A percentile compares a stretch with the other conserved stretches of the same genome.
Conservation (phyloP, 139 green algal species). For the Haematococcus sp. region DNA sequence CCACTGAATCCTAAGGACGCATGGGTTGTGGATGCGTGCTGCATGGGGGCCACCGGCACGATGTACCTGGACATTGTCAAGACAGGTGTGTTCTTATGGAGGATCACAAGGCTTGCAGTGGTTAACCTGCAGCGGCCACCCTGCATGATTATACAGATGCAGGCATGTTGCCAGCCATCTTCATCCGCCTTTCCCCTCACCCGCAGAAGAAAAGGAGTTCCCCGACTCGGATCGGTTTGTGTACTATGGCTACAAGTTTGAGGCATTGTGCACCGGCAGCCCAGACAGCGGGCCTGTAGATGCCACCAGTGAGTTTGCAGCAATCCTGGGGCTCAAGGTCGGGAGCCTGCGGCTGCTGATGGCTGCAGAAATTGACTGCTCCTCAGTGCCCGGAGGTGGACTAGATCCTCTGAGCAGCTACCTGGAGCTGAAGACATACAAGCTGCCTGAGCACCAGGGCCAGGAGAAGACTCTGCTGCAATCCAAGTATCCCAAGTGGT, state of each 20-base stretch:
- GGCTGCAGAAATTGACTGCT: slow-evolving; percentile 54
- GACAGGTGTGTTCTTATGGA: not conserved
- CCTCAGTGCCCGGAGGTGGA: not conserved
- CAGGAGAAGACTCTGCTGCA: slow-evolving; percentile 14
- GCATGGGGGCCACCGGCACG: not conserved
- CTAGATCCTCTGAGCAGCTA: not conserved
- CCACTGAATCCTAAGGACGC: slow-evolving; percentile 12
- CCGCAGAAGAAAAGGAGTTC: slow-evolving; percentile 1
- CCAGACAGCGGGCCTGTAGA: slow-evolving; percentile 23
- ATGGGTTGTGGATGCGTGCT: slow-evolving; percentile 21
- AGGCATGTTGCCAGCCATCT: too few relatives aligned
- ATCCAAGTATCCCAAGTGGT: slow-evolving; percentile 48
- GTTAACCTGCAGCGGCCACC: too few relatives aligned
- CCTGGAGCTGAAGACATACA: slow-evolving; percentile 49
- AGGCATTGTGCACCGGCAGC: slow-evolving; percentile 33
- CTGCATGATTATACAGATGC: too few relatives aligned
- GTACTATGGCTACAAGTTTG: slow-evolving; percentile 62
- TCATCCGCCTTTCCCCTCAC: too few relatives aligned
- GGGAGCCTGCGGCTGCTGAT: slow-evolving; percentile 40
- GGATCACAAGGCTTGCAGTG: too few relatives aligned
- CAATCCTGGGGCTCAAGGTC: slow-evolving; percentile 26
- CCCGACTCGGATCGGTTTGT: slow-evolving; percentile 22
- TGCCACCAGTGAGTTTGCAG: slow-evolving; percentile 43
- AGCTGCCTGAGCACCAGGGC: slow-evolving; percentile 3
- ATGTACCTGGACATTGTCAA: slow-evolving; percentile 28